A percentile compares a stretch with the other conserved stretches of the same genome.
Conservation (phyloP, 2,329 filamentous ascomycete genomes). For the Fusarium anguioides region DNA sequence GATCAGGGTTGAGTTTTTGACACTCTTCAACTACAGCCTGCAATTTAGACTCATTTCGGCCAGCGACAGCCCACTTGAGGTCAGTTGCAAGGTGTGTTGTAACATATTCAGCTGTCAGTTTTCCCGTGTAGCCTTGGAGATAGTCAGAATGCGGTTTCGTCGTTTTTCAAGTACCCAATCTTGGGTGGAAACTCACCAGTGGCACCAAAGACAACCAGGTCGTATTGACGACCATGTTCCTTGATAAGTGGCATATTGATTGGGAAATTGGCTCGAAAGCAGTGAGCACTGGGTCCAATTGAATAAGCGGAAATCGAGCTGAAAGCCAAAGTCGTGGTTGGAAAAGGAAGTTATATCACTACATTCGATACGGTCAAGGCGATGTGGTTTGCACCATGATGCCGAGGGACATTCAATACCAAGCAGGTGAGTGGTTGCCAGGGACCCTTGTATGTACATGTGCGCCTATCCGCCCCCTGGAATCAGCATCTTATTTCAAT, state of each 20-base stretch:
- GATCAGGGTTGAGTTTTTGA: slow-evolving; percentile 74
- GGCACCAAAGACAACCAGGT: slow-evolving; percentile 68
- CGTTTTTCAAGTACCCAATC: not conserved
- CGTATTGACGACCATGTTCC: slow-evolving; percentile 65
- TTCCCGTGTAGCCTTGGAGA: slow-evolving; percentile 81
- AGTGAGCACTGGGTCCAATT: not conserved
- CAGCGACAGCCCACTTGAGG: slow-evolving; percentile 88
- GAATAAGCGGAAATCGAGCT: no score
- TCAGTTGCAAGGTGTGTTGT: slow-evolving; percentile 75
- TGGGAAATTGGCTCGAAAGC: not conserved
- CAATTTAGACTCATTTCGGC: slow-evolving; percentile 82
- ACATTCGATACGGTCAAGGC: slow-evolving; percentile 9
- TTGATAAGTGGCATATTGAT: slow-evolving; percentile 57
- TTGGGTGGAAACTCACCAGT: slow-evolving; percentile 56
- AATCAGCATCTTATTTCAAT: slow-evolving; percentile 32
- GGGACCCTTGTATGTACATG: slow-evolving; percentile 15
- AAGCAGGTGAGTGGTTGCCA: not conserved
- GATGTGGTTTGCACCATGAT: slow-evolving; percentile 27
- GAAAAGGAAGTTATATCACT: not conserved
- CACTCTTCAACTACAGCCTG: slow-evolving; percentile 74
- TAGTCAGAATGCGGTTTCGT: slow-evolving; percentile 13
- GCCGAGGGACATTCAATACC: not conserved
- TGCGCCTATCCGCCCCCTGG: not conserved
- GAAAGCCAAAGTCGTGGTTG: not conserved
- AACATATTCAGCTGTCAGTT: slow-evolving; percentile 80